Percentiles rank a stretch among this genome's conserved stretches.
phyloP scores from a whole-genome alignment of 148 eudicot species.

The Amaranthus hypochondriacus region DNA sequence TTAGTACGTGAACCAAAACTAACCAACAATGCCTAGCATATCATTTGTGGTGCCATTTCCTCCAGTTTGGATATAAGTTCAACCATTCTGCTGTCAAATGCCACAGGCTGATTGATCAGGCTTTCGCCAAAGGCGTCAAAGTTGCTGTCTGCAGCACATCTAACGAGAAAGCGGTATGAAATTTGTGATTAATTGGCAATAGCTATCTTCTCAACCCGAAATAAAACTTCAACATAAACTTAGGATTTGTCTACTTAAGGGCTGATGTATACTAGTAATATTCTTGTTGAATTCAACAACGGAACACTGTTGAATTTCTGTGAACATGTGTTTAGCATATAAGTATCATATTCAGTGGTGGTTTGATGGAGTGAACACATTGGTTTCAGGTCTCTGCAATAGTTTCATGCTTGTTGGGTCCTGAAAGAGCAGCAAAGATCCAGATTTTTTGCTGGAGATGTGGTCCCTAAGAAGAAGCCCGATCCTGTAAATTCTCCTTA shows the following conservation, averaged over 20 bases:
- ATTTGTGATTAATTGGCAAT: background rate
- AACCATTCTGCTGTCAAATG: background rate
- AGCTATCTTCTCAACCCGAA: constrained; percentile 4
- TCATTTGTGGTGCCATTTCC: too few species aligned
- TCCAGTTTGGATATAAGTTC: too few species aligned
- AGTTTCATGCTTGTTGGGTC: constrained; percentile 90
- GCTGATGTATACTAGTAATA: background rate
- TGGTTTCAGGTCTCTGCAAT: constrained; percentile 86
- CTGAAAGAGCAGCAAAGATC: constrained; percentile 79
- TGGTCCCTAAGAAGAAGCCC: constrained; percentile 95
- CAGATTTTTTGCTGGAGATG: constrained; percentile 91
- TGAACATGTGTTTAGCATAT: too few species aligned
- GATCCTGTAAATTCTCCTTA: constrained; percentile 60
- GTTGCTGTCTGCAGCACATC: constrained; percentile 99
- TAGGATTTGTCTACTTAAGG: background rate
- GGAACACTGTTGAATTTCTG: too few species aligned
- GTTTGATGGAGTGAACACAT: background rate
- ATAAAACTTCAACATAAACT: background rate
- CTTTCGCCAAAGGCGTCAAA: constrained; percentile 71
- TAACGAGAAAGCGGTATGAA: constrained; percentile 98
- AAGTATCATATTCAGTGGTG: background rate
- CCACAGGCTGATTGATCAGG: constrained; percentile 87
- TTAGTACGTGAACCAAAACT: too few species aligned
- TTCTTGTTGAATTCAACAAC: too few species aligned
- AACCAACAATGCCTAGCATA: too few species aligned